Conservation (phyloP, 495 filamentous ascomycete species). For the Penicillium angulare region DNA sequence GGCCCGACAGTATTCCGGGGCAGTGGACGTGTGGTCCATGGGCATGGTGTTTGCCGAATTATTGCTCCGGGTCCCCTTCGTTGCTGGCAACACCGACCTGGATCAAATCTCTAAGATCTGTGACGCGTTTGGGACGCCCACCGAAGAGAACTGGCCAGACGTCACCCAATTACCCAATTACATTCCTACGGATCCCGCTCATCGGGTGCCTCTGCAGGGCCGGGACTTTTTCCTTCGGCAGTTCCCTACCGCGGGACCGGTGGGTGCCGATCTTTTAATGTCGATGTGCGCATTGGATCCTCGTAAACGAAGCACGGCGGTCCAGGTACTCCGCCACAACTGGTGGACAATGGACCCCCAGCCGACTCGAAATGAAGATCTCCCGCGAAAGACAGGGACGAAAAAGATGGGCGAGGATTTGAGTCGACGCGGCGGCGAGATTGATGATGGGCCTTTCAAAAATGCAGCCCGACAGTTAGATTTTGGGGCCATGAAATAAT, state of each 20-base stretch:
- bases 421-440: constrained; percentile 72
- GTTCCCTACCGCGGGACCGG: constrained; percentile 74
- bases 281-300: constrained; percentile 85
- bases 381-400: constrained; percentile 66
- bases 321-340: constrained; percentile 71
- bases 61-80: constrained; percentile 72
- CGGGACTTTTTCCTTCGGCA: constrained; percentile 65
- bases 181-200: constrained; percentile 51
- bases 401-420: constrained; percentile 83
- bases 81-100: constrained; percentile 79
- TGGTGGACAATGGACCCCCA: constrained; percentile 86
- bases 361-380: constrained; percentile 78
- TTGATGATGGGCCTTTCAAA: constrained; percentile 61
- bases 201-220: constrained; percentile 59
- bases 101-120: constrained; percentile 77
- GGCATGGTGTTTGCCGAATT: constrained; percentile 92
- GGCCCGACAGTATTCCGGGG: constrained; percentile 82
- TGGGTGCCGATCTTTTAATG: constrained; percentile 84
- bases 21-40: constrained; percentile 95
- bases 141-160: constrained; percentile 93
- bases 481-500: constrained; percentile 61
- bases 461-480: constrained; percentile 87
- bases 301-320: constrained; percentile 71
- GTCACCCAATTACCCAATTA: constrained; percentile 81
- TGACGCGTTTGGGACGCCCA: constrained; percentile 83